Base-by-base conservation (phyloP, 2,329 filamentous ascomycete genomes). In the Paecilomyces sp. region DNA sequence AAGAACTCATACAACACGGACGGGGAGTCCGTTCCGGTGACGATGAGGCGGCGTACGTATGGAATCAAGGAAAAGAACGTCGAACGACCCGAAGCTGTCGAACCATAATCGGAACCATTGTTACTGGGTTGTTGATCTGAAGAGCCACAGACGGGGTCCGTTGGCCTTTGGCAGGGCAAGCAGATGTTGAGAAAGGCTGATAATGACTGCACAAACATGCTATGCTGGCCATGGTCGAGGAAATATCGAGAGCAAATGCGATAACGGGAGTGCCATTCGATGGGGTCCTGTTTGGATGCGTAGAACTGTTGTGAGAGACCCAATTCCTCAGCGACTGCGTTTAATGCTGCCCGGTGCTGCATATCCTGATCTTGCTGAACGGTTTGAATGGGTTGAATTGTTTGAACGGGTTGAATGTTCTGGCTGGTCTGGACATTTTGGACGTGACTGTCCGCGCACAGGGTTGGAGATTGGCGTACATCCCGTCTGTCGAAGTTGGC, bases 131-230 rank as follows among this genome's bases (percentile, higher is more conserved):
- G 73, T 67, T 59, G 73, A 60, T 58, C 34, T 22, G 77, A 72
- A 58, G 74, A 66, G 78, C 69, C 58, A 7, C 62, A 66, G 30
- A 72, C 58, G 22, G 81, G 80, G 52, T 76, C 77, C 1, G 73
- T 62, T 2, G 74, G 71, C 71, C 85, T 88, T 74, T 97, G 92
- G 71, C 86, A 94, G 1, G 94, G 94, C 0, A 97, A 83, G 62
- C 87, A 86, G 71, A 97, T 97, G 75, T 97, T 97, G 77, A 97
- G 80, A 74, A 94, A 91, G 3, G 92, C 90, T 13, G 92, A 91
- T 52, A 97, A 83, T 5, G 92, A 90, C 75, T 97, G 92, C 8
- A 96, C 90, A 3, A 86, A 83, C 12, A 81, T 82, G 58, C 85
- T 87, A 72, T 95, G 86, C 74, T 99, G 93, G 13, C 91, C 90